Conservation (phyloP, 2,329 filamentous ascomycete genomes). For the Cladosporium sp. region DNA sequence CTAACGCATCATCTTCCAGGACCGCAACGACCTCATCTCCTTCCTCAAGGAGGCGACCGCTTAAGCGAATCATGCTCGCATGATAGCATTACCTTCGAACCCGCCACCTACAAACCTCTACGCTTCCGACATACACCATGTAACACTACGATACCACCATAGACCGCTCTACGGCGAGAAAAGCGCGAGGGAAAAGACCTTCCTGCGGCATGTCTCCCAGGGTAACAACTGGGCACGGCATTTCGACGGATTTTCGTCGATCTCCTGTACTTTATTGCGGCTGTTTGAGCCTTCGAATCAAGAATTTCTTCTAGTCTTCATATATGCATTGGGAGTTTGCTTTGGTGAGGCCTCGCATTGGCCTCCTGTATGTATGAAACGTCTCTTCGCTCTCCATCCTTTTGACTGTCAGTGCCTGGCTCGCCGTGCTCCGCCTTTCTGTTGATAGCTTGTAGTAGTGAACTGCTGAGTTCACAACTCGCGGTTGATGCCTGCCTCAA, state of each 20-base stretch:
- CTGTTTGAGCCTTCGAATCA: background rate
- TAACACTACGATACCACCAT: slow-evolving; percentile 12
- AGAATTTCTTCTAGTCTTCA: background rate
- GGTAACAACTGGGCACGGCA: slow-evolving; percentile 5
- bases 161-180: slow-evolving; percentile 5
- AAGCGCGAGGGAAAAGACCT: slow-evolving; percentile 8
- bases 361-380: slow-evolving; percentile 5
- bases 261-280: background rate
- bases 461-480: too few relatives aligned
- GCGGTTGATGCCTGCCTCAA: too few relatives aligned
- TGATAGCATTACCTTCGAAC: background rate
- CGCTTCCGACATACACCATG: background rate
- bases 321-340: background rate
- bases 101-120: background rate
- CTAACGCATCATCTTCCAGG: background rate
- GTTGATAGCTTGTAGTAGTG: too few relatives aligned
- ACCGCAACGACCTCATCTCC: slow-evolving; percentile 97
- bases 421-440: too few relatives aligned
- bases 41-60: slow-evolving; percentile 64
- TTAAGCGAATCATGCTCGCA: slow-evolving; percentile 44
- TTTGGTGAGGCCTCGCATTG: background rate
- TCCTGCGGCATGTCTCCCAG: slow-evolving; percentile 2
- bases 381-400: background rate
- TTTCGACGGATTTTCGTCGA: background rate
- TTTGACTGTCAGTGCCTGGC: too few relatives aligned